Evolutionary conservation across 2,329 filamentous ascomycete species (phyloP), one percentile per base, ranked within the genome.

Genomic region (Penicillium sp.): DNA sequence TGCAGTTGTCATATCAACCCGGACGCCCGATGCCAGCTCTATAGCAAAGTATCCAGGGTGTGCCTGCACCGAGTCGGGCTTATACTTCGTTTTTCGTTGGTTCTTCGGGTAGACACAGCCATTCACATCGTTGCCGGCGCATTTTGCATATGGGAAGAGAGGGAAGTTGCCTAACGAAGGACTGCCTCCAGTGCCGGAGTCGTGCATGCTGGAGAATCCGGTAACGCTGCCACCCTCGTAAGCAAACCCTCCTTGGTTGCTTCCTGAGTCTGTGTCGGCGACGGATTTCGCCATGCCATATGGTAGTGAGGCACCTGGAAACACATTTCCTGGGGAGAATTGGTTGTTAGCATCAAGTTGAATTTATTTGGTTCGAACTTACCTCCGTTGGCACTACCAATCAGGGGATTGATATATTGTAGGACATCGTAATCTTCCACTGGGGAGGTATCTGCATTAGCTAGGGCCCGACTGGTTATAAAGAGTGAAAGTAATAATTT

Each of bases 151-250:
- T 0, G 88, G 81, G 62, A 91, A 90, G 2, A 90, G 74, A 1
- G 88, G 85, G 53, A 90, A 90, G 66, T 89, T 89, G 6, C 88
- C 88, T 1, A 91, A 75, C 5, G 86, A 89, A 0, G 87, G 85
- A 11, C 72, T 66, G 34, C 75, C 77, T 50, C 79, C 79, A 43
- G 79, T 81, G 10, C 79, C 79, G 14, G 73, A 77, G 62, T 82
- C 80, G 55, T 82, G 80, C 72, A 81, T 74, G 9, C 74, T 70
- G 9, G 72, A 74, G 66, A 83, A 84, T 11, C 81, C 81, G 11
- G 78, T 79, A 46, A 83, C 72, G 38, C 72, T 76, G 55, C 76
- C 79, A 16, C 76, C 78, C 59, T 83, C 81, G 1, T 76, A 78
- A 7, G 81, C 76, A 64, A 83, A 85, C 1, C 82, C 82, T 43